phyloP scores from a whole-genome alignment of 192 early-diverging fungal genomes.

The Polychytrium aggregatum region DNA sequence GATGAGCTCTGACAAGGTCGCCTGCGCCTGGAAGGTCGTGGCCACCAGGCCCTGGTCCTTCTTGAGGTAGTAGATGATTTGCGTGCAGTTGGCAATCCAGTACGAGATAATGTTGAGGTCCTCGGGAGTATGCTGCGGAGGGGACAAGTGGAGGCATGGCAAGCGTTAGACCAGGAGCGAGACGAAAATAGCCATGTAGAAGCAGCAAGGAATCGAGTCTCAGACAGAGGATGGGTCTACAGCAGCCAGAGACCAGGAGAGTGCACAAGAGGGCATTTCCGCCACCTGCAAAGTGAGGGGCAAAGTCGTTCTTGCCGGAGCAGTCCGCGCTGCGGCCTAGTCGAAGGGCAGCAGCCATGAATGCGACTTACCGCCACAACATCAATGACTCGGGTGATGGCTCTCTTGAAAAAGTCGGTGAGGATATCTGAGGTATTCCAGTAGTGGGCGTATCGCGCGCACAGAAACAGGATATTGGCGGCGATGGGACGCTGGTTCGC shows the following conservation, averaged over 20 bases:
- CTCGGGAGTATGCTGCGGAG: constrained; percentile 28
- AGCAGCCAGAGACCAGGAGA: too few relatives aligned
- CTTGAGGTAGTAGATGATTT: constrained; percentile 77
- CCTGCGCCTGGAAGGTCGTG: constrained; percentile 60
- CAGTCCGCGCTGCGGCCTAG: too few relatives aligned
- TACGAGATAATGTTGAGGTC: constrained; percentile 57
- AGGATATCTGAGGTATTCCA: constrained; percentile 62
- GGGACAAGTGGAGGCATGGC: too few relatives aligned
- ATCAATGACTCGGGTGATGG: constrained; percentile 45
- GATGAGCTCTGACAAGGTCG: constrained; percentile 69
- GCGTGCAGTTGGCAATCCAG: constrained; percentile 79
- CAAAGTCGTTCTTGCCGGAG: too few relatives aligned
- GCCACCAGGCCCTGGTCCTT: constrained; percentile 66
- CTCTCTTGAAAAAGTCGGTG: constrained; percentile 50
- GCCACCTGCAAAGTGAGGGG: too few relatives aligned
- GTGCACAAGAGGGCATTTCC: too few relatives aligned
- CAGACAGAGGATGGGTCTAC: too few relatives aligned
- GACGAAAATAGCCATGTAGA: too few relatives aligned
- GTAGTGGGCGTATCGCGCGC: constrained; percentile 80
- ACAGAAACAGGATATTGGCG: constrained; percentile 80
- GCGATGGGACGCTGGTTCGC: constrained; percentile 36
- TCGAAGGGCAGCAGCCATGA: too few relatives aligned
- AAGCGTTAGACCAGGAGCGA: too few relatives aligned
- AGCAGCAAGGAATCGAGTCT: too few relatives aligned
- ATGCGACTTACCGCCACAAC: constrained; percentile 44